These are phyloP conservation scores for Lasiosphaeris hirsuta DNA, from an alignment of 495 filamentous ascomycete species.

Conservation along the genomic window DNA sequence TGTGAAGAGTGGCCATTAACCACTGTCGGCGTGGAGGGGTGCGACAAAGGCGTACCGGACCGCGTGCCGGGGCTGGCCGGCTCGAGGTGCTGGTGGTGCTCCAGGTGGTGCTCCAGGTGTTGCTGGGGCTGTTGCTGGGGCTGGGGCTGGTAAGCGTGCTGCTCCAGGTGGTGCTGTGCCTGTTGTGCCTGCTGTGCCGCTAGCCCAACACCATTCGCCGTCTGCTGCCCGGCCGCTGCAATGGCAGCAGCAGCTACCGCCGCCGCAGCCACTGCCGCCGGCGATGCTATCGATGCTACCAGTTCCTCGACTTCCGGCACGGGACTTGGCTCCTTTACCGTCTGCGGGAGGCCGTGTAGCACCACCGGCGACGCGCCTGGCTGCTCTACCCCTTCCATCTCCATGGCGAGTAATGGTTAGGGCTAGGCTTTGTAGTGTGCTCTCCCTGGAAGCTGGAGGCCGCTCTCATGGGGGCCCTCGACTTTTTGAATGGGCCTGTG, in stretches of 20 bases:
- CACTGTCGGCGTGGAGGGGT: constrained; percentile 7
- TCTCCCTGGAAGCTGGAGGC: neutral
- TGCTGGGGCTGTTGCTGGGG: neutral
- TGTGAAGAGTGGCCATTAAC: constrained; percentile 7
- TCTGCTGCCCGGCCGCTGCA: neutral
- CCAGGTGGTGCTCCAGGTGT: neutral
- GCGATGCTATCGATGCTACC: neutral
- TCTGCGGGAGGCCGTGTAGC: neutral
- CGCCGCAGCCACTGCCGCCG: constrained; percentile 8
- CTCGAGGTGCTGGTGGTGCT: constrained; percentile 2
- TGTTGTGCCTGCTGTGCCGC: constrained; percentile 1
- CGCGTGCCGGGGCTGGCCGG: constrained; percentile 11
- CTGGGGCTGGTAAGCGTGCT: neutral
- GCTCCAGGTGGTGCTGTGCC: neutral
- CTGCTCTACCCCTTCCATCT: constrained; percentile 13
- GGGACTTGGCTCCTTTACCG: neutral
- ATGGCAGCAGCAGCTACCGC: constrained; percentile 6
- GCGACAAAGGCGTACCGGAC: constrained; percentile 15
- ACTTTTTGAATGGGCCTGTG: too few relatives aligned
- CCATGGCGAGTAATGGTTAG: neutral
- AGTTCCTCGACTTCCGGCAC: neutral
- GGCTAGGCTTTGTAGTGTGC: neutral
- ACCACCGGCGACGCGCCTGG: neutral
- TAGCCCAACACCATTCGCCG: constrained; percentile 3
- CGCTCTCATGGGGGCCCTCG: neutral